Percentiles rank a stretch among this genome's conserved stretches.
These are phyloP conservation scores for Lasiodiplodia theobromae DNA, from an alignment of 2,329 filamentous ascomycete genomes.

Conservation along the genomic window DNA sequence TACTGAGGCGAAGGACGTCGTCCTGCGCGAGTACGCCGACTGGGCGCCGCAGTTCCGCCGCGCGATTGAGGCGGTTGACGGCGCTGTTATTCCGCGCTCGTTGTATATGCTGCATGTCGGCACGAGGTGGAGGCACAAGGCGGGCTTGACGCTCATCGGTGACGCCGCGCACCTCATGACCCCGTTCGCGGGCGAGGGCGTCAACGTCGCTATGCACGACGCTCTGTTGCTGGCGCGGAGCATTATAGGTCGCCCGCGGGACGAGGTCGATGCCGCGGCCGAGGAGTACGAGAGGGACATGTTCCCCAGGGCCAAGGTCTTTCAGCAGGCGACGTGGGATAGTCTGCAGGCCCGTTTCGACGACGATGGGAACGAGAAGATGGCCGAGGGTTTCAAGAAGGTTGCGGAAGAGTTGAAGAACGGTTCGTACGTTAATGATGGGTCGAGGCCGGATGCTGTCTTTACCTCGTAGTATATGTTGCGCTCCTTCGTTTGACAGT, in stretches of 20 bases:
- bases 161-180: slow-evolving; percentile 68
- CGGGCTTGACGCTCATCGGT: slow-evolving; percentile 63
- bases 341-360: slow-evolving; percentile 10
- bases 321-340: slow-evolving; percentile 43
- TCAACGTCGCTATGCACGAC: slow-evolving; percentile 65
- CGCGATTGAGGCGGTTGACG: slow-evolving; percentile 33
- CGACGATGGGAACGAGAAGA: background rate
- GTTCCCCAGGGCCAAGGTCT: slow-evolving; percentile 38
- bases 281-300: slow-evolving; percentile 31
- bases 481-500: no score
- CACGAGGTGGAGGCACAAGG: slow-evolving; percentile 55
- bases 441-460: background rate
- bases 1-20: slow-evolving; percentile 44
- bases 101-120: slow-evolving; percentile 63
- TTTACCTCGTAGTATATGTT: no score
- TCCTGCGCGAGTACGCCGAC: slow-evolving; percentile 46
- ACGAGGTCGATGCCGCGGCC: slow-evolving; percentile 39
- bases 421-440: background rate
- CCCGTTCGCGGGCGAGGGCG: slow-evolving; percentile 65
- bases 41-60: slow-evolving; percentile 27
- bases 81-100: slow-evolving; percentile 36
- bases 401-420: background rate
- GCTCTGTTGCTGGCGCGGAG: slow-evolving; percentile 54
- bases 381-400: background rate
- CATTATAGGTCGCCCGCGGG: background rate